These are phyloP conservation scores for Solanum verrucosum DNA, from an alignment of 257 asterid species.

Conservation along the genomic window DNA sequence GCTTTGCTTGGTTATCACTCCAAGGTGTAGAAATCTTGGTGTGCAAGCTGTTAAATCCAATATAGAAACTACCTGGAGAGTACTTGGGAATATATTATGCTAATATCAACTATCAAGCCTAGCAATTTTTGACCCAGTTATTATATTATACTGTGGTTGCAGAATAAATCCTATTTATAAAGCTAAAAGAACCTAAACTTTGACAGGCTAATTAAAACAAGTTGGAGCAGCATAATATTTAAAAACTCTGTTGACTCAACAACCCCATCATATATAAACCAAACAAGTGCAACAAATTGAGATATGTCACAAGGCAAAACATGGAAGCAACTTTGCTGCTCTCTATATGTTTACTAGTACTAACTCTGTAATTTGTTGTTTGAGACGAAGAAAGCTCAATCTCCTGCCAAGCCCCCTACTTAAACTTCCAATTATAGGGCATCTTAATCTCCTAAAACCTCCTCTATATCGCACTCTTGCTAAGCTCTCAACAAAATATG, in stretches of 20 bases:
- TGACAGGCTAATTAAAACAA: neutral
- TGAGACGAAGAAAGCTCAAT: neutral
- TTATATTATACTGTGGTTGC: neutral
- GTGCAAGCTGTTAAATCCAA: neutral
- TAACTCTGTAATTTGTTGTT: neutral
- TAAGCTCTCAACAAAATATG: constrained; percentile 23
- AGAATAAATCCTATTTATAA: neutral
- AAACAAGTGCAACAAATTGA: neutral
- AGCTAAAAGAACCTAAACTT: neutral
- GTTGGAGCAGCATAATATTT: neutral
- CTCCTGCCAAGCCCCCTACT: constrained; percentile 38
- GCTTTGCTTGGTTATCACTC: neutral
- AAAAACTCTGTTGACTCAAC: neutral
- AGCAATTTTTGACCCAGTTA: neutral
- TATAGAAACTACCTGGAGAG: neutral
- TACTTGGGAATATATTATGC: neutral
- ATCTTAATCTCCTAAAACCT: constrained; percentile 44
- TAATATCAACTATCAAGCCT: neutral
- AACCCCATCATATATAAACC: neutral
- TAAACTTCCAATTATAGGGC: constrained; percentile 41
- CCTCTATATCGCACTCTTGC: constrained; percentile 34
- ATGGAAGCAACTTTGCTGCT: neutral
- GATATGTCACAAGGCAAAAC: neutral
- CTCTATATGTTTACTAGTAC: neutral
- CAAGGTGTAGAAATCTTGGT: neutral